Evolutionary conservation across 108 stramenopile species (phyloP).

Genomic region (Mayamaea pseudoterrestris): DNA sequence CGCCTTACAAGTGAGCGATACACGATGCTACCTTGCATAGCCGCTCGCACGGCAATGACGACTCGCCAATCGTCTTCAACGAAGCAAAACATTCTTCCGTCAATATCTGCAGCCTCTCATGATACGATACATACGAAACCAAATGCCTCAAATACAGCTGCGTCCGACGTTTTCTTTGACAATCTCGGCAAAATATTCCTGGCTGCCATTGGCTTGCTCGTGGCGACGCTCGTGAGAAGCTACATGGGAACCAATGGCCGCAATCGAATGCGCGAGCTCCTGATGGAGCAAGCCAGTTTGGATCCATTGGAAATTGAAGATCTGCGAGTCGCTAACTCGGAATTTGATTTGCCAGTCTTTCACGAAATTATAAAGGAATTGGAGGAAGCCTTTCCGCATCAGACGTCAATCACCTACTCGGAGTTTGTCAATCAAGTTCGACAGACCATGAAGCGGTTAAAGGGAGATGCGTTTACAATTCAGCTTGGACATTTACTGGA

Average conservation of each 20-base stretch:
- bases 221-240: constrained; percentile 45
- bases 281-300: constrained; percentile 41
- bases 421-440: constrained; percentile 42
- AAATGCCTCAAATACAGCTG: no score
- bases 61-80: no score
- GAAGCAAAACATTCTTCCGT: no score
- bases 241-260: constrained; percentile 39
- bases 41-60: no score
- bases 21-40: no score
- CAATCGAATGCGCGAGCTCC: constrained; percentile 36
- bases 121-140: no score
- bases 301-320: constrained; percentile 83
- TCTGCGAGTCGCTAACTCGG: constrained; percentile 56
- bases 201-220: constrained; percentile 38
- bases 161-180: constrained; percentile 75
- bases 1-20: no score
- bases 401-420: constrained; percentile 30
- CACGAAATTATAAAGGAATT: constrained; percentile 27
- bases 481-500: constrained; percentile 76
- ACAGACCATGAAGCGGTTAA: constrained; percentile 22
- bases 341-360: constrained; percentile 43
- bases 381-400: constrained; percentile 9
- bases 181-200: constrained; percentile 71
- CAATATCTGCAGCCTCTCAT: no score
- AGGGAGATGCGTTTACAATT: constrained; percentile 60